Conservation (phyloP, 2,329 filamentous ascomycete genomes). For the Colletotrichum falcatum region DNA sequence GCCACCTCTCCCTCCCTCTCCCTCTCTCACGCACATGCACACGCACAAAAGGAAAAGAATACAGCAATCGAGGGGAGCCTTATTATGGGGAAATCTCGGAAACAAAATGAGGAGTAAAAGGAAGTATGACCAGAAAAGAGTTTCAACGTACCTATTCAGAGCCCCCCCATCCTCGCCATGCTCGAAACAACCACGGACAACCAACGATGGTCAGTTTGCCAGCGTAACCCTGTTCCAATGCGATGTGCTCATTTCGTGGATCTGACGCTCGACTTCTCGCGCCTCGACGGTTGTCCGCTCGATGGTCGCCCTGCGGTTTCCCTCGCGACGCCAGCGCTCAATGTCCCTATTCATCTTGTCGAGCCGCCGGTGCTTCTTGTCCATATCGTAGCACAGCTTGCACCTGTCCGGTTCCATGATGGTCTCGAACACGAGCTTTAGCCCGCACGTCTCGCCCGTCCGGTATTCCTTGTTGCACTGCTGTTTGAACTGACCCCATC, state of each 20-base stretch:
- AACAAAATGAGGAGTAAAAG: background rate
- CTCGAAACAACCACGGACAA: conserved; percentile 20
- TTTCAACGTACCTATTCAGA: conserved; percentile 29
- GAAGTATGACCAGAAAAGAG: conserved; percentile 7
- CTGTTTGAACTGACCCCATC: conserved; percentile 92
- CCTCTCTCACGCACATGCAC: background rate
- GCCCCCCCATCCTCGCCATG: conserved; percentile 3
- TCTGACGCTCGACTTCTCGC: conserved; percentile 71
- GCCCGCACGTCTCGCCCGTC: conserved; percentile 94
- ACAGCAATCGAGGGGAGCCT: background rate
- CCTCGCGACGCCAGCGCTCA: conserved; percentile 81
- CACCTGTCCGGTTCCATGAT: conserved; percentile 74
- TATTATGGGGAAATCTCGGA: conserved; percentile 1
- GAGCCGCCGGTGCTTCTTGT: conserved; percentile 83
- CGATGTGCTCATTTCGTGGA: conserved; percentile 58
- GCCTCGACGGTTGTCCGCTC: conserved; percentile 79
- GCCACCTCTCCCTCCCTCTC: background rate
- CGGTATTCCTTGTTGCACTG: conserved; percentile 96
- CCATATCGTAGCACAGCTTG: conserved; percentile 88
- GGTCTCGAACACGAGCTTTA: conserved; percentile 88
- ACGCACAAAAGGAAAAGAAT: background rate
- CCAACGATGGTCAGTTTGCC: conserved; percentile 44
- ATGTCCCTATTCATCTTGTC: conserved; percentile 81
- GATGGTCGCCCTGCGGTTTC: conserved; percentile 79
- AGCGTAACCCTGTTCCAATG: conserved; percentile 54